phyloP scores from a whole-genome alignment of 371 early-diverging fungal genomes.

The Lichtheimia hyalospora region DNA sequence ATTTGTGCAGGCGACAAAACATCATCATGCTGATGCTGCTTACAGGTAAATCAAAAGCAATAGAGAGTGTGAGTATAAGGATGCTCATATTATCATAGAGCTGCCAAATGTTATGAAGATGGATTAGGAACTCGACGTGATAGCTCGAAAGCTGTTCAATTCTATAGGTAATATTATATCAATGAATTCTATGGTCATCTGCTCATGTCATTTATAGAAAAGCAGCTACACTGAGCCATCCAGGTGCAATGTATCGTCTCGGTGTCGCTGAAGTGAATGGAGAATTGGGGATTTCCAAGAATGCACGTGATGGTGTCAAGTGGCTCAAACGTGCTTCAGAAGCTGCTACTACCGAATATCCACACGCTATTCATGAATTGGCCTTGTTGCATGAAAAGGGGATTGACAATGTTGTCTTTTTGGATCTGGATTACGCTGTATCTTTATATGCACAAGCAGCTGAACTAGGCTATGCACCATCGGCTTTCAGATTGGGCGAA shows the following conservation, averaged over 20 bases:
- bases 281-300: slow-evolving; percentile 59
- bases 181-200: not conserved
- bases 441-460: slow-evolving; percentile 76
- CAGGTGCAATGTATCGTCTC: slow-evolving; percentile 73
- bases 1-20: slow-evolving; percentile 69
- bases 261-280: slow-evolving; percentile 74
- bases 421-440: slow-evolving; percentile 74
- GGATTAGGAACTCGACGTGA: slow-evolving; percentile 65
- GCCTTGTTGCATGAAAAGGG: slow-evolving; percentile 72
- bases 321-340: slow-evolving; percentile 78
- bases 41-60: slow-evolving; percentile 37
- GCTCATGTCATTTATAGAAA: slow-evolving; percentile 39
- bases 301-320: slow-evolving; percentile 73
- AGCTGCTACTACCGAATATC: slow-evolving; percentile 75
- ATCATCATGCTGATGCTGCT: slow-evolving; percentile 71
- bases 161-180: slow-evolving; percentile 55
- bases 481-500: slow-evolving; percentile 78
- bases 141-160: slow-evolving; percentile 67
- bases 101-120: slow-evolving; percentile 73
- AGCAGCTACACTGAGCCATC: slow-evolving; percentile 68
- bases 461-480: slow-evolving; percentile 73
- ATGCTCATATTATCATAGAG: slow-evolving; percentile 28
- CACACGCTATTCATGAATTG: slow-evolving; percentile 80
- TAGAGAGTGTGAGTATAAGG: not conserved
- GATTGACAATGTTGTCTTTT: slow-evolving; percentile 66